phyloP scores from a whole-genome alignment of 1,139 yeast species.

The Pichia sp. region DNA sequence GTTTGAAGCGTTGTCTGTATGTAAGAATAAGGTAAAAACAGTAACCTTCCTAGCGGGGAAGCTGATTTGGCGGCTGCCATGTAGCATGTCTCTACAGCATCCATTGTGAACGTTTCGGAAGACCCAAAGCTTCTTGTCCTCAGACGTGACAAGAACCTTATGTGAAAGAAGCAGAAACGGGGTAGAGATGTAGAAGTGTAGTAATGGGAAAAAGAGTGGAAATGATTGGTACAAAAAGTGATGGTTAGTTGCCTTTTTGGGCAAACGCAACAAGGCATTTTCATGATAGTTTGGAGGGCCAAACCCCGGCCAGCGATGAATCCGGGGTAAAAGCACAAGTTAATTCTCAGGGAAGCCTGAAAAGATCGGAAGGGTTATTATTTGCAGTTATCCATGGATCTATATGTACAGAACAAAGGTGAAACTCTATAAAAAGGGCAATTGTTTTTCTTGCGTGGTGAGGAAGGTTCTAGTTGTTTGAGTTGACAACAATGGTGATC shows the following conservation, averaged over 20 bases:
- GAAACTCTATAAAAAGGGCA: not conserved
- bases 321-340: not conserved
- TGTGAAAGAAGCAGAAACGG: not conserved
- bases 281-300: not conserved
- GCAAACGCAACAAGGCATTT: not conserved
- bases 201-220: not conserved
- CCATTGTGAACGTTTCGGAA: constrained; percentile 5
- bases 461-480: constrained; percentile 7
- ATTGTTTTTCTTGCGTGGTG: not conserved
- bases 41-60: constrained; percentile 19
- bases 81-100: constrained; percentile 15
- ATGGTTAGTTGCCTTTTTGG: constrained; percentile 1
- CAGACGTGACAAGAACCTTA: too few relatives aligned
- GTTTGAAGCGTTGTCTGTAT: constrained; percentile 23
- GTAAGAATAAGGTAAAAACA: constrained; percentile 24
- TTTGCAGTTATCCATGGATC: not conserved
- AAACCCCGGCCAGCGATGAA: not conserved
- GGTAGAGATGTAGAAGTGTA: not conserved
- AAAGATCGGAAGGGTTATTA: not conserved
- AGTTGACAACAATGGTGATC: constrained; percentile 22
- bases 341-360: not conserved
- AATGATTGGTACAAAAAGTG: not conserved
- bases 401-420: constrained; percentile 8
- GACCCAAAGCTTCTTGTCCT: too few relatives aligned
- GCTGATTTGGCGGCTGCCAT: constrained; percentile 5